Evolutionary conservation across 345 rosid genomes (phyloP).

Genomic region (Eucalyptus erythrocorys): DNA sequence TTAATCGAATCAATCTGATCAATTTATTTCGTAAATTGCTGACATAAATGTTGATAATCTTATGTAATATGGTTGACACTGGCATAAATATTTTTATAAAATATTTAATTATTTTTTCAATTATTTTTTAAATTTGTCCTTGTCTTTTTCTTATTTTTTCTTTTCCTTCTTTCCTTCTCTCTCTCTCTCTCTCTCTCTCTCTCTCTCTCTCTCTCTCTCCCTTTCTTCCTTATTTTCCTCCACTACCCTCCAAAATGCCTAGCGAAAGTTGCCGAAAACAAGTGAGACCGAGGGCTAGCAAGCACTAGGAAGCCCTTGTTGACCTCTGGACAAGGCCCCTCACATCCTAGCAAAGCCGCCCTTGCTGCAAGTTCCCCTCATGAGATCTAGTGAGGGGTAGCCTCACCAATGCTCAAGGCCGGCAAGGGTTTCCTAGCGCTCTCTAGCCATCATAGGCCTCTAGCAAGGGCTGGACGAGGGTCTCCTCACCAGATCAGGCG

Average conservation of each 20-base stretch:
- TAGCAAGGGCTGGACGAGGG: accelerated
- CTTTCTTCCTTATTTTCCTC: too few species aligned
- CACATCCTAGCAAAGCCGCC: background rate
- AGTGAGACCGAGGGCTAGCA: accelerated
- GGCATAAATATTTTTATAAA: too few species aligned
- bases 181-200: accelerated
- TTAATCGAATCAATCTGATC: accelerated
- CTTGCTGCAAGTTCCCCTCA: background rate
- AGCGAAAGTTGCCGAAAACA: accelerated
- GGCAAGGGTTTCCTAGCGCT: background rate
- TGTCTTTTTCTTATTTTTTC: accelerated
- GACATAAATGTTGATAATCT: accelerated
- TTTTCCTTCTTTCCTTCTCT: accelerated
- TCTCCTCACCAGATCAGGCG: accelerated
- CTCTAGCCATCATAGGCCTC: too few species aligned
- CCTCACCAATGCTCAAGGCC: background rate
- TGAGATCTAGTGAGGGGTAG: background rate
- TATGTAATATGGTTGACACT: accelerated
- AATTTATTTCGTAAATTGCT: too few species aligned
- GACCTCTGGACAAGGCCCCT: accelerated
- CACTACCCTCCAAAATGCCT: accelerated
- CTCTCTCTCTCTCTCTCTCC: accelerated
- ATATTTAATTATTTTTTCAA: too few species aligned
- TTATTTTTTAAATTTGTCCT: too few species aligned
- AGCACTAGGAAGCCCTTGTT: accelerated